Conservation (phyloP, 139 green algal genomes). For the Haematococcus sp. region DNA sequence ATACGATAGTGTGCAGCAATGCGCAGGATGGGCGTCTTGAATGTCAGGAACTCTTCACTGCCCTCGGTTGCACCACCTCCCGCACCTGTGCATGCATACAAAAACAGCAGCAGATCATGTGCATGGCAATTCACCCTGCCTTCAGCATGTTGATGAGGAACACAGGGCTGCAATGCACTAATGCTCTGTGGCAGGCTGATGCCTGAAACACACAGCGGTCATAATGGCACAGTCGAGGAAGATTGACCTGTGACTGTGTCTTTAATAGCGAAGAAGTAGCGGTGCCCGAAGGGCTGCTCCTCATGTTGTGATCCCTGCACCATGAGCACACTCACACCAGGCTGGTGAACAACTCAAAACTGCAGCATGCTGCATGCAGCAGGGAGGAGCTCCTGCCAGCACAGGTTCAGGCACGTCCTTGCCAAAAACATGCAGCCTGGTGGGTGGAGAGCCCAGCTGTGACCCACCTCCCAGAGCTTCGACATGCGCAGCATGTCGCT, state of each 20-base stretch:
- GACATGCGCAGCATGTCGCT: constrained; percentile 61
- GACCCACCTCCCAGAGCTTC: constrained; percentile 55
- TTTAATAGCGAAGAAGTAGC: constrained; percentile 74
- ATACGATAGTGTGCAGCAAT: constrained; percentile 14
- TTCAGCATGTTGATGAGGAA: too few relatives aligned
- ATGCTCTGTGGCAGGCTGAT: too few relatives aligned
- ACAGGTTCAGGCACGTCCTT: too few relatives aligned
- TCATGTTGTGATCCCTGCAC: not conserved
- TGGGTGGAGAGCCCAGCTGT: not conserved
- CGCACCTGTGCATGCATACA: constrained; percentile 26
- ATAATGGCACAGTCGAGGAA: too few relatives aligned
- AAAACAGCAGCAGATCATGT: too few relatives aligned
- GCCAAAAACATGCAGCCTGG: not conserved
- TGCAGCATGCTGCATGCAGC: too few relatives aligned
- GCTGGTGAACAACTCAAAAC: too few relatives aligned
- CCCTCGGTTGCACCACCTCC: constrained; percentile 18
- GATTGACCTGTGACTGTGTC: constrained; percentile 85
- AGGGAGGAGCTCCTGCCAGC: not conserved
- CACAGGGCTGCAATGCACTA: too few relatives aligned
- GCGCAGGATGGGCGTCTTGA: constrained; percentile 12
- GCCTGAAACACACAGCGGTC: too few relatives aligned
- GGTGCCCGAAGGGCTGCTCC: constrained; percentile 51
- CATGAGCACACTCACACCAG: too few relatives aligned
- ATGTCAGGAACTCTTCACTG: constrained; percentile 19
- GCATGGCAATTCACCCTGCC: too few relatives aligned